Base-by-base conservation (phyloP, 768 basidiomycete genomes). In the Dacryopinax spathularia region DNA sequence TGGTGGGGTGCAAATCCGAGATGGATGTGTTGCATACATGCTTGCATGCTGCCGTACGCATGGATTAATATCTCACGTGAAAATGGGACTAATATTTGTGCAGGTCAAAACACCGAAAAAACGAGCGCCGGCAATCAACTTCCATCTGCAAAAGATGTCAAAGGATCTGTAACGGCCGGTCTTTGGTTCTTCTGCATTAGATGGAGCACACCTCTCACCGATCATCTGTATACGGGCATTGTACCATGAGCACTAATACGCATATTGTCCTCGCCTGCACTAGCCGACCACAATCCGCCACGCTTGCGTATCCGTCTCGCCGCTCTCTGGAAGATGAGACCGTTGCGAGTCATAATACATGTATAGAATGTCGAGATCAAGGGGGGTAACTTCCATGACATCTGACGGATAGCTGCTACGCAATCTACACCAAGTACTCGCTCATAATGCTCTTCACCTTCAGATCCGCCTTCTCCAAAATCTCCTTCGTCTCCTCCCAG, bases 51-150 rank as follows among this genome's bases (percentile, higher is more conserved):
- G 82, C 87, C 70, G 91, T 92, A 61, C 70, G 89, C 78, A 62
- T 64, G 33, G 56, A 62, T n/a, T 60, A 7, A 34, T 29, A 33
- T 64, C 61, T 62, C 22, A 61, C 44, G 33, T 63, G 27, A 29
- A 18, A n/a, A 33, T 7, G 61, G 33, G 37, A 67, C 64, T 20
- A 60, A 9, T 36, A 13, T 25, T 25, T 35, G 15, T 65, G 13
- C 70, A 92, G 89, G 85, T 87, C 12, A 77, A 84, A 71, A 78
- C 80, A 60, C 83, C 83, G 65, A 89, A 85, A 71, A 73, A 74
- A 43, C 88, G 85, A 61, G 81, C 80, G 71, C 82, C 91, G 34
- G 84, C 87, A 34, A 91, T 94, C 77, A 93, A 94, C 74, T 93
- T 90, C 73, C 89, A 92, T 73, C 83, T 93, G 29, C 48, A 56